Evolutionary conservation across 441 rosid genomes (phyloP).

Genomic region (Capsella rubella): DNA sequence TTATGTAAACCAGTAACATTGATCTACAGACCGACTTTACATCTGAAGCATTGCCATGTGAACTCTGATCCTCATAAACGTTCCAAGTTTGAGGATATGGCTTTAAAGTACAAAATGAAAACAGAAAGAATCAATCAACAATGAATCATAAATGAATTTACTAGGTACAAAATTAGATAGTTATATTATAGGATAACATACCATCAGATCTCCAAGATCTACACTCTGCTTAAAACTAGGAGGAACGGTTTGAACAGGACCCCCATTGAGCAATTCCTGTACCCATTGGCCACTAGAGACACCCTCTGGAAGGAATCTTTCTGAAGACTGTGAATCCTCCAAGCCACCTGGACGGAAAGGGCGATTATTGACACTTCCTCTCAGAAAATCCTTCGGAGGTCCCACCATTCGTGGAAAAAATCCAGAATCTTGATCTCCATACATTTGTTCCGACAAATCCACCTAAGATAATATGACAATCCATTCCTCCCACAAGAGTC

Average conservation of each 20-base stretch:
- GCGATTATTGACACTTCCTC: conserved; percentile 91
- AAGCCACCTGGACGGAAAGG: conserved; percentile 98
- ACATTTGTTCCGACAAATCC: conserved; percentile 79
- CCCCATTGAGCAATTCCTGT: conserved; percentile 74
- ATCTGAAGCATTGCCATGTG: conserved; percentile 47
- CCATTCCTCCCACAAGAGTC: conserved; percentile 47
- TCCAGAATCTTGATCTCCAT: conserved; percentile 72
- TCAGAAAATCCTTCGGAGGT: conserved; percentile 79
- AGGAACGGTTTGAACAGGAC: conserved; percentile 73
- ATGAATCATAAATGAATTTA: neutral
- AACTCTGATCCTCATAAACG: conserved; percentile 69
- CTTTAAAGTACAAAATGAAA: conserved; percentile 49
- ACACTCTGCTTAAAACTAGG: conserved; percentile 87
- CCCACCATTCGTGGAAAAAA: conserved; percentile 69
- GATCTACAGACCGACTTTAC: conserved; percentile 71
- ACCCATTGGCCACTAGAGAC: conserved; percentile 88
- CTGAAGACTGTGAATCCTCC: conserved; percentile 68
- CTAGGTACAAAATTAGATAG: conserved; percentile 24
- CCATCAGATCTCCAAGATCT: conserved; percentile 90
- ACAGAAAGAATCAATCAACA: conserved; percentile 33
- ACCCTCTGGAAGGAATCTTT: conserved; percentile 79
- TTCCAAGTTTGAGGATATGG: conserved; percentile 78
- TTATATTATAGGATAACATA: conserved; percentile 51
- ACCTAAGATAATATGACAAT: conserved; percentile 68
- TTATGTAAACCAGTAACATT: conserved; percentile 20